A percentile compares a stretch with the other conserved stretches of the same genome.
Conservation (phyloP, 108 stramenopile species). For the Nitzschia putrida region DNA sequence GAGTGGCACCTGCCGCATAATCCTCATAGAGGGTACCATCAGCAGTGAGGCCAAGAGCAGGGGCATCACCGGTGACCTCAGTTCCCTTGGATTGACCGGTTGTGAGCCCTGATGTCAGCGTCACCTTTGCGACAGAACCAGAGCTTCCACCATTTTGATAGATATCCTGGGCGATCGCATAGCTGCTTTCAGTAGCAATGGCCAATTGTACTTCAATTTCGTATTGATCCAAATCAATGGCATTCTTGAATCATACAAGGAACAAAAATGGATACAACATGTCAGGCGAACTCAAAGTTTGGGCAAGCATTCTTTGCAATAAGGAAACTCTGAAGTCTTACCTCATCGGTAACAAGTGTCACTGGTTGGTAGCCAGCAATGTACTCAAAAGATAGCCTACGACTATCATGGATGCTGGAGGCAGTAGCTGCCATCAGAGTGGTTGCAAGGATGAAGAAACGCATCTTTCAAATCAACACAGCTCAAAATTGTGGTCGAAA, state of each 20-base stretch:
- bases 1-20: constrained; percentile 28
- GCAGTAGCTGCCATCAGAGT: not conserved
- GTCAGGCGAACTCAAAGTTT: too few species aligned
- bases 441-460: constrained; percentile 10
- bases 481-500: not conserved
- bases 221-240: constrained; percentile 75
- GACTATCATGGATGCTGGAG: constrained; percentile 6
- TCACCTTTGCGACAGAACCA: constrained; percentile 62
- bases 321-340: too few species aligned
- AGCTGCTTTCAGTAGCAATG: constrained; percentile 28
- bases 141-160: constrained; percentile 70
- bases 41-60: constrained; percentile 39
- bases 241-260: constrained; percentile 24
- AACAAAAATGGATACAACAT: not conserved
- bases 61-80: constrained; percentile 40
- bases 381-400: constrained; percentile 44
- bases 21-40: constrained; percentile 45
- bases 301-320: too few species aligned
- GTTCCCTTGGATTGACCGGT: constrained; percentile 27
- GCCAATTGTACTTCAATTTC: constrained; percentile 54
- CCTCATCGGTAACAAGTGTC: constrained; percentile 64
- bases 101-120: constrained; percentile 40
- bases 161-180: constrained; percentile 43
- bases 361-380: constrained; percentile 68
- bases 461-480: constrained; percentile 3